Evolutionary conservation across 2,329 filamentous ascomycete species (phyloP), one percentile per base, ranked within the genome.

Genomic region (Paecilomyces dactylethromorphus): DNA sequence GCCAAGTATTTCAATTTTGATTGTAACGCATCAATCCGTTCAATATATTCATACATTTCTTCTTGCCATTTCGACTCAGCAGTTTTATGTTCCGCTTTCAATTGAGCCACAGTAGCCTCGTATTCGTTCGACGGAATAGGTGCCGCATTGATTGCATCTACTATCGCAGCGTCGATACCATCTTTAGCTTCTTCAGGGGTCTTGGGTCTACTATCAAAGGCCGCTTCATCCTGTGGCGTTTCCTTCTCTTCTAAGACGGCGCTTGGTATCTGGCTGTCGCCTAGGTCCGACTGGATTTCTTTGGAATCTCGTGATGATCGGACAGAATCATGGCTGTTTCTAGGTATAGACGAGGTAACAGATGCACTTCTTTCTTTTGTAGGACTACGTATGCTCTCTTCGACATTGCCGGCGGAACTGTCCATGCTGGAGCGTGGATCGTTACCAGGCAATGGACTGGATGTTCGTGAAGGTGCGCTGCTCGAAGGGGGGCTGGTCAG

Each of bases 1-100:
- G 92, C 87, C 12, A 99, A 79, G 68, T 95, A 97, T 64, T 92
- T 88, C 29, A 99, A 78, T 70, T 99, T 97, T 6, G 91, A 86
- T 72, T 97, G 91, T 1, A 99, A 78, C 3, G 92, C 89, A 77
- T 99, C 94, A 58, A 97, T 94, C 35, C 89, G 87, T 74, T 99
- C 94, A 6, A 93, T 83, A 62, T 96, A 91, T 54, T 83, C 83
- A 67, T 94, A 87, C 49, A 92, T 82, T 71, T 97, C 94, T 66
- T 94, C 90, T 59, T 93, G 88, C 64, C 90, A 85, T 62, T 86
- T 83, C 33, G 76, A 75, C 59, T 85, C 78, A 0, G 79, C 79
- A 31, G 77, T 74, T 54, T 80, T 77, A 53, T 84, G 76, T 56
- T 81, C 76, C 68, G 79, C 69, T 67, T 78, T 78, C 61, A 85